These are phyloP conservation scores for Athelia sp. DNA, from an alignment of 1,284 basidiomycete species.

Conservation along the genomic window DNA sequence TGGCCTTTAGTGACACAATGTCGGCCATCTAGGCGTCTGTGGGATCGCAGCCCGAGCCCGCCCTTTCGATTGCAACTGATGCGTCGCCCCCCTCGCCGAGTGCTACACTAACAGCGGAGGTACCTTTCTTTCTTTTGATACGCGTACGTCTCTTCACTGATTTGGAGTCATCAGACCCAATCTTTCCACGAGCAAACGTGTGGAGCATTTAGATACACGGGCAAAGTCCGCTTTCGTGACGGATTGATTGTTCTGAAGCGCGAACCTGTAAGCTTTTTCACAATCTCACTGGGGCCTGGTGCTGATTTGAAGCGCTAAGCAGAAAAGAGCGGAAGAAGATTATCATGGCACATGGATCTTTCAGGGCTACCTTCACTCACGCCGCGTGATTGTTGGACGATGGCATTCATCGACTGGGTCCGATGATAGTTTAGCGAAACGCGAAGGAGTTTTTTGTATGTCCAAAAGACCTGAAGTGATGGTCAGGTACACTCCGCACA, in stretches of 20 bases:
- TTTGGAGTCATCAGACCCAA: conserved; percentile 26
- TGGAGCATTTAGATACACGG: conserved; percentile 39
- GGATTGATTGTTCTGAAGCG: conserved; percentile 37
- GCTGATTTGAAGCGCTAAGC: conserved; percentile 4
- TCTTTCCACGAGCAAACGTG: conserved; percentile 41
- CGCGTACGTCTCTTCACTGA: too few species aligned
- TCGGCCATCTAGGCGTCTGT: not conserved
- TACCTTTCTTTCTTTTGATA: conserved; percentile 17
- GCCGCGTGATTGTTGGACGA: conserved; percentile 34
- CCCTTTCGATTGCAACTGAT: conserved; percentile 27
- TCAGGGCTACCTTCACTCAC: conserved; percentile 36
- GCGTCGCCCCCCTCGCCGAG: conserved; percentile 21
- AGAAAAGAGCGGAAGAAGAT: not conserved
- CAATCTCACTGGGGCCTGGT: conserved; percentile 1
- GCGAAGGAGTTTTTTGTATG: not conserved
- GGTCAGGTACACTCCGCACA: not conserved
- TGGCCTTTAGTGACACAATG: not conserved
- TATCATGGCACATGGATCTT: conserved; percentile 36
- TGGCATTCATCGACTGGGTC: conserved; percentile 23
- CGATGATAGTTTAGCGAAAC: not conserved
- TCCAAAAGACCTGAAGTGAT: not conserved
- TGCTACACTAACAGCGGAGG: conserved; percentile 16
- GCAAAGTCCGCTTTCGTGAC: conserved; percentile 29
- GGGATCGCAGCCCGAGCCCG: conserved; percentile 18
- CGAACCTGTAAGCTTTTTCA: conserved; percentile 31